These are phyloP conservation scores for Populus tomentosa DNA, from an alignment of 441 rosid species.

Conservation along the genomic window DNA sequence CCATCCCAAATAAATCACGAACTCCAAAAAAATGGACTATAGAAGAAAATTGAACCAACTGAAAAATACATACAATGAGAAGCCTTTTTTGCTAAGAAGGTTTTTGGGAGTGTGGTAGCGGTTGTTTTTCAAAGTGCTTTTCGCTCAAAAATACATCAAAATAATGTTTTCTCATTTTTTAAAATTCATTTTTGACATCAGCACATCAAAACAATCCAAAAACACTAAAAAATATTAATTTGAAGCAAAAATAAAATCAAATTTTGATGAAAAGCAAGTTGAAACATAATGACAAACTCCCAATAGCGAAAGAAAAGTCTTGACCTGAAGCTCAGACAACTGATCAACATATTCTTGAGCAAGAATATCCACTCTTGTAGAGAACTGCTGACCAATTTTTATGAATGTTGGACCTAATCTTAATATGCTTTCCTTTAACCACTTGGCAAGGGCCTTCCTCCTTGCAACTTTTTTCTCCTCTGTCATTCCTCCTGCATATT, in stretches of 20 bases:
- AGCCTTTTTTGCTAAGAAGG: neutral
- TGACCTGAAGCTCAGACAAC: conserved; percentile 93
- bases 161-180: too few species aligned
- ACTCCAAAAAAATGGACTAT: neutral
- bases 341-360: conserved; percentile 99
- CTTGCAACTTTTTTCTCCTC: conserved; percentile 63
- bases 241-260: too few species aligned
- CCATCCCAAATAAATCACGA: conserved; percentile 4
- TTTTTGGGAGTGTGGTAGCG: too few species aligned
- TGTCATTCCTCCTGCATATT: conserved; percentile 76
- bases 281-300: too few species aligned
- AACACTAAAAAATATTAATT: too few species aligned
- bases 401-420: conserved; percentile 97
- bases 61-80: neutral
- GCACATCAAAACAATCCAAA: too few species aligned
- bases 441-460: conserved; percentile 80
- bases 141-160: too few species aligned
- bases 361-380: conserved; percentile 97
- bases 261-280: too few species aligned
- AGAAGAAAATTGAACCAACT: neutral
- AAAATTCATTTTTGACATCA: too few species aligned
- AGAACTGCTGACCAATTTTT: conserved; percentile 95
- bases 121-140: too few species aligned
- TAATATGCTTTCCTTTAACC: conserved; percentile 89
- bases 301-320: neutral